Percentiles rank a stretch among this genome's conserved stretches.
phyloP scores from a whole-genome alignment of 805 yeast genomes.

The Metschnikowia colocasiae region DNA sequence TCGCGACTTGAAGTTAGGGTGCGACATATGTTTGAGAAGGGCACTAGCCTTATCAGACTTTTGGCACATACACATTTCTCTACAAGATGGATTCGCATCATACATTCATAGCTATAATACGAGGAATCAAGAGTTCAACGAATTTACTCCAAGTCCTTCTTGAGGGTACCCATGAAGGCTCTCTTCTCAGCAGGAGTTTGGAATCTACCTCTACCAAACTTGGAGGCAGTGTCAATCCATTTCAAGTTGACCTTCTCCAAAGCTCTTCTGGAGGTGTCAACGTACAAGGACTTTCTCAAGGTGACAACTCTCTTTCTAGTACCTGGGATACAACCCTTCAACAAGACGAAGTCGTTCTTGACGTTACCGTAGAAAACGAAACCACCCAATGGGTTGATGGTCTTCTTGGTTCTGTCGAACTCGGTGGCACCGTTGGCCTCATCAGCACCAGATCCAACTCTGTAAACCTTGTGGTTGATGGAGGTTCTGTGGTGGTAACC shows the following conservation, averaged over 20 bases:
- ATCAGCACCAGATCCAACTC: constrained; percentile 95
- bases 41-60: too few relatives aligned
- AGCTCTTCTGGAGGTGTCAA: constrained; percentile 97
- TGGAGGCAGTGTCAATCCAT: constrained; percentile 99
- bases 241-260: constrained; percentile 93
- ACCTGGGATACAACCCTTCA: constrained; percentile 99
- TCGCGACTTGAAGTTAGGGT: neutral
- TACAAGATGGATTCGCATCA: constrained; percentile 6
- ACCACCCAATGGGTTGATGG: constrained; percentile 99
- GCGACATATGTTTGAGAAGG: neutral
- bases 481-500: constrained; percentile 99
- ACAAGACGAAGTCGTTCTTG: constrained; percentile 94
- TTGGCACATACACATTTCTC: too few relatives aligned
- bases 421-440: constrained; percentile 93
- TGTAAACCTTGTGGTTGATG: constrained; percentile 99
- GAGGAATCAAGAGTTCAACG: neutral
- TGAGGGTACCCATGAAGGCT: constrained; percentile 99
- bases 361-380: constrained; percentile 98
- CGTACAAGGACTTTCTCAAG: constrained; percentile 96
- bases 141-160: constrained; percentile 77
- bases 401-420: constrained; percentile 99
- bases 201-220: constrained; percentile 99
- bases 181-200: constrained; percentile 99
- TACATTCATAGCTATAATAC: constrained; percentile 16
- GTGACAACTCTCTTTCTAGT: constrained; percentile 99